These are phyloP conservation scores for Bryoglossum gracile DNA, from an alignment of 495 filamentous ascomycete genomes.

Conservation along the genomic window DNA sequence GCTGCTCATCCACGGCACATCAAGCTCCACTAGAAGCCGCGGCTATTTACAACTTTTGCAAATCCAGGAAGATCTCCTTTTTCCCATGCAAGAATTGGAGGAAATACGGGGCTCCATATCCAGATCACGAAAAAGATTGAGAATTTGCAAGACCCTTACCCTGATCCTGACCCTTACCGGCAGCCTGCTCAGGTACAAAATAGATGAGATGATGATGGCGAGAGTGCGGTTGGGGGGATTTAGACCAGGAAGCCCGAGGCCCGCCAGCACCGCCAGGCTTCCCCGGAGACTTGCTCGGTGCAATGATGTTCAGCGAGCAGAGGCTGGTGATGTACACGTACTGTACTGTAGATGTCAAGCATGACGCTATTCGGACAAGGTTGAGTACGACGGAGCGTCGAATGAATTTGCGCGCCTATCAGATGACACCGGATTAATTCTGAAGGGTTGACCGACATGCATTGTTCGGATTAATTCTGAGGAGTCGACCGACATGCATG, in stretches of 20 bases:
- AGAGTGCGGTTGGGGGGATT: too few relatives aligned
- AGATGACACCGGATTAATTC: neutral
- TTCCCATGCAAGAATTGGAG: neutral
- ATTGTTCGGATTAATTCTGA: conserved; percentile 25
- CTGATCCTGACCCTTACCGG: neutral
- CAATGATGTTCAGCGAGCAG: neutral
- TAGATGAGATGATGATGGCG: too few relatives aligned
- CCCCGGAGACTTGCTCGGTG: neutral
- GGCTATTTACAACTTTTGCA: conserved; percentile 5
- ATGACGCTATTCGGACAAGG: conserved; percentile 1
- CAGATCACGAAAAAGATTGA: too few relatives aligned
- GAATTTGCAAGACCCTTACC: too few relatives aligned
- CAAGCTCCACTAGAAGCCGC: neutral
- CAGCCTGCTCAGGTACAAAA: conserved; percentile 1
- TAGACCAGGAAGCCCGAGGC: neutral
- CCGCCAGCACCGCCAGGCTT: conserved; percentile 1
- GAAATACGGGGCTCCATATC: neutral
- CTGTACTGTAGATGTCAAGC: too few relatives aligned
- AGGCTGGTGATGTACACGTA: too few relatives aligned
- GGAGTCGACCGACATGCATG: neutral
- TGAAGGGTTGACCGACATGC: conserved; percentile 39
- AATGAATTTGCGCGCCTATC: conserved; percentile 11
- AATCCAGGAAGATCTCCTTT: neutral
- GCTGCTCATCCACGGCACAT: too few relatives aligned
- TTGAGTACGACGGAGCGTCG: neutral